phyloP scores from a whole-genome alignment of 345 rosid species.

The Eucalyptus globulus region DNA sequence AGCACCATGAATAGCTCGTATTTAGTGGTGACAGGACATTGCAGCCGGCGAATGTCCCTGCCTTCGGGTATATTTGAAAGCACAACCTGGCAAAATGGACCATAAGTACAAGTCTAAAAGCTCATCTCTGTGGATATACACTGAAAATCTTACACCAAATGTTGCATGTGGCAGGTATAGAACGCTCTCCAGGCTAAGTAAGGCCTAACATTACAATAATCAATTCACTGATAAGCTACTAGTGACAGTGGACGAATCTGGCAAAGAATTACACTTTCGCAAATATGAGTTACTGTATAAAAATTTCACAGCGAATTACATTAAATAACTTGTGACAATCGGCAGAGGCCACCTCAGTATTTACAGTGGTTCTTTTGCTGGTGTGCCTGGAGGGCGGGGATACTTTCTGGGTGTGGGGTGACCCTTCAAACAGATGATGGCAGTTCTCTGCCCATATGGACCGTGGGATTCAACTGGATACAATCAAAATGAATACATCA shows the following conservation, averaged over 20 bases:
- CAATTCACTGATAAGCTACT: neutral
- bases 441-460: constrained; percentile 74
- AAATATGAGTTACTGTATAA: neutral
- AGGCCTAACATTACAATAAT: neutral
- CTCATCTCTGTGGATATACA: neutral
- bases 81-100: neutral
- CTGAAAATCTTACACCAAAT: neutral
- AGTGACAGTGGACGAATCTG: neutral
- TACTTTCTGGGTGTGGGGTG: constrained; percentile 51
- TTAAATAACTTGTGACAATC: neutral
- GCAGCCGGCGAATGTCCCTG: neutral
- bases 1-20: neutral
- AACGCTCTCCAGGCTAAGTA: neutral
- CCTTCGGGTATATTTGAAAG: neutral
- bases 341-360: neutral
- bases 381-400: constrained; percentile 82
- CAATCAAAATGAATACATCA: neutral
- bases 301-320: neutral
- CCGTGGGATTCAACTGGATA: constrained; percentile 77
- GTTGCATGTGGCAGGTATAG: neutral
- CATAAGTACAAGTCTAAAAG: neutral
- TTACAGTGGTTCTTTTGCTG: constrained; percentile 59
- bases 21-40: neutral
- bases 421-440: constrained; percentile 62
- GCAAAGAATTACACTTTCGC: neutral